A percentile compares a stretch with the other conserved stretches of the same genome.
Conservation (phyloP, 495 filamentous ascomycete species). For the Clavariopsis aquatica region DNA sequence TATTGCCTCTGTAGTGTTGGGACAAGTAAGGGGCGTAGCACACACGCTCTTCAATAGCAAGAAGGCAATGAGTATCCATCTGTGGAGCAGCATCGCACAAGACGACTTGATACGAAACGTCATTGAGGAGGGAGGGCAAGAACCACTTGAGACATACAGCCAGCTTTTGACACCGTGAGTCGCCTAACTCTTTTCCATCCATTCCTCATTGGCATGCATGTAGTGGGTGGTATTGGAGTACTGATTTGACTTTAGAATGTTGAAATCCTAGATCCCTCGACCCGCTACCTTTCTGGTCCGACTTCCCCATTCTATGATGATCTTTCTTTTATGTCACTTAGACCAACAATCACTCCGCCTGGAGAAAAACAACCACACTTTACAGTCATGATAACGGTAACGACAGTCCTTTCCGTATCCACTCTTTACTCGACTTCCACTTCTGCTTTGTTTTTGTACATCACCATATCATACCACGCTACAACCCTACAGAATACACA, state of each 20-base stretch:
- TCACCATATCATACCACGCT: too few species aligned
- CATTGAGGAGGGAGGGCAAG: constrained; percentile 34
- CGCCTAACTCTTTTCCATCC: neutral
- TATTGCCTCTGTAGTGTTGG: constrained; percentile 69
- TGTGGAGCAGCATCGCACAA: constrained; percentile 35
- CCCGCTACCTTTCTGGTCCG: neutral
- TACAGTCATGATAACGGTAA: neutral
- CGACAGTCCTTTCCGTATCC: neutral
- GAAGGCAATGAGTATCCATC: constrained; percentile 41
- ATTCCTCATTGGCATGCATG: too few species aligned
- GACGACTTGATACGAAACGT: constrained; percentile 36
- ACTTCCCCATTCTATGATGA: neutral
- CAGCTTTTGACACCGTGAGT: constrained; percentile 34
- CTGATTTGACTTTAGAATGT: constrained; percentile 8
- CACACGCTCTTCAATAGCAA: constrained; percentile 50
- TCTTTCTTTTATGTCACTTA: too few species aligned
- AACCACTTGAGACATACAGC: constrained; percentile 29
- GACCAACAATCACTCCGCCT: neutral
- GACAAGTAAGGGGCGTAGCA: constrained; percentile 72
- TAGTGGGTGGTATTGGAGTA: too few species aligned
- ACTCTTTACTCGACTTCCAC: neutral
- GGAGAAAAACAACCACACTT: neutral
- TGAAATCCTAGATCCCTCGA: constrained; percentile 17
- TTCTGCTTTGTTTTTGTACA: neutral
- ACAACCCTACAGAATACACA: neutral